Conservation (phyloP, 192 early-diverging fungal species). For the Gigaspora rosea region DNA sequence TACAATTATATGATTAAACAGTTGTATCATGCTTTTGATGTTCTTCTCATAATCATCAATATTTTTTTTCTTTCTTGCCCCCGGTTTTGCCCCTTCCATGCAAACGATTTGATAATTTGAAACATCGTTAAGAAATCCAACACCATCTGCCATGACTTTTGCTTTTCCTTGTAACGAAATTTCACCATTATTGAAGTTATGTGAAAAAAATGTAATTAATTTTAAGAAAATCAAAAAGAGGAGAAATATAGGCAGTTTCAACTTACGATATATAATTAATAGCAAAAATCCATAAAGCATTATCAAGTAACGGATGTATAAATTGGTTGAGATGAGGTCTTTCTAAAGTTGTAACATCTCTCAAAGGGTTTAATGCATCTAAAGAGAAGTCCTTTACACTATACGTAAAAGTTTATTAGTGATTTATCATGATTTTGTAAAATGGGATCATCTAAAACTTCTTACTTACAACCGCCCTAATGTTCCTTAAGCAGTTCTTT, state of each 20-base stretch:
- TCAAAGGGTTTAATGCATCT: constrained; percentile 14
- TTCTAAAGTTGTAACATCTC: constrained; percentile 12
- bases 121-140: constrained; percentile 17
- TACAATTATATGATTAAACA: too few relatives aligned
- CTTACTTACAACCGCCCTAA: constrained; percentile 8
- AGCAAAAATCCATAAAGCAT: constrained; percentile 5
- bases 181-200: not conserved
- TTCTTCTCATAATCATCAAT: too few relatives aligned
- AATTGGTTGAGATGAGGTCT: constrained; percentile 25
- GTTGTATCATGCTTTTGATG: too few relatives aligned
- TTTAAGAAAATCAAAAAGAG: not conserved
- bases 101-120: constrained; percentile 12
- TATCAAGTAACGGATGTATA: constrained; percentile 13
- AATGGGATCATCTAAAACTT: not conserved
- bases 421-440: not conserved
- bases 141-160: constrained; percentile 11
- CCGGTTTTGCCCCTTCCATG: too few relatives aligned
- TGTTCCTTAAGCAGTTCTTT: constrained; percentile 7
- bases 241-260: not conserved
- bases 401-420: not conserved
- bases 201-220: too few relatives aligned
- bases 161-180: constrained; percentile 8
- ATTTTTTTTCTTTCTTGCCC: too few relatives aligned
- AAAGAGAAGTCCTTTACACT: constrained; percentile 5
- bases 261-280: constrained; percentile 15